These are phyloP conservation scores for Tolypocladium paradoxum DNA, from an alignment of 2,329 filamentous ascomycete species.

Conservation along the genomic window DNA sequence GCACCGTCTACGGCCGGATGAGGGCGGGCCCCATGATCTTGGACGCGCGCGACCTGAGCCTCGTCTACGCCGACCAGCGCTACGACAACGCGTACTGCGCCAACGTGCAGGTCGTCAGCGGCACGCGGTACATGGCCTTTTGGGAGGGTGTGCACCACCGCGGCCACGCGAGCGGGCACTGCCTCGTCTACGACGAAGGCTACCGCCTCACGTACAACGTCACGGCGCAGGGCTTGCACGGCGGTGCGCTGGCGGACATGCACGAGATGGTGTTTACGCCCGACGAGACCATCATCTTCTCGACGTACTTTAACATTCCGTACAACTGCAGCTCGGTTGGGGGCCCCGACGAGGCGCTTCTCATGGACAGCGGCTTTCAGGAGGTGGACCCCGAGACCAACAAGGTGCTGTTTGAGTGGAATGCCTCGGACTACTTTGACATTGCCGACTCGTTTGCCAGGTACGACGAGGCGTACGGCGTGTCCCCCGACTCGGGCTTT, in stretches of 20 bases:
- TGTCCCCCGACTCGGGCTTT: conserved; percentile 17
- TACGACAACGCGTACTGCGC: conserved; percentile 15
- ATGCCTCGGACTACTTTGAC: conserved; percentile 20
- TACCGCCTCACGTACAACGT: neutral
- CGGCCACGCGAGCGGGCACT: neutral
- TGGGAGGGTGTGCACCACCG: neutral
- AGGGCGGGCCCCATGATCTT: conserved; percentile 23
- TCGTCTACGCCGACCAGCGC: conserved; percentile 25
- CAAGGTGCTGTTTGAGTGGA: conserved; percentile 25
- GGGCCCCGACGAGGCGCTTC: conserved; percentile 16
- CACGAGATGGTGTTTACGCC: neutral
- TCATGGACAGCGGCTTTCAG: conserved; percentile 27
- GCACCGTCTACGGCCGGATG: conserved; percentile 11
- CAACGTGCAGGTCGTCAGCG: conserved; percentile 12
- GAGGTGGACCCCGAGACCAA: conserved; percentile 26
- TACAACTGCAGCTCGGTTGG: conserved; percentile 20
- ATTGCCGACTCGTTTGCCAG: conserved; percentile 13
- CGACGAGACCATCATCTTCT: neutral
- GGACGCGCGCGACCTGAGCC: conserved; percentile 21
- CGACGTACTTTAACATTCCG: conserved; percentile 20
- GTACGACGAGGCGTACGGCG: conserved; percentile 17
- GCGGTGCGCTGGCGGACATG: neutral
- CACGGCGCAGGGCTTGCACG: neutral
- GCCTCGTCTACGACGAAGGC: neutral
- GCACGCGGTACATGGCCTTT: neutral